Evolutionary conservation across 2,329 filamentous ascomycete species (phyloP).

Genomic region (Pestalotiopsis sp.): DNA sequence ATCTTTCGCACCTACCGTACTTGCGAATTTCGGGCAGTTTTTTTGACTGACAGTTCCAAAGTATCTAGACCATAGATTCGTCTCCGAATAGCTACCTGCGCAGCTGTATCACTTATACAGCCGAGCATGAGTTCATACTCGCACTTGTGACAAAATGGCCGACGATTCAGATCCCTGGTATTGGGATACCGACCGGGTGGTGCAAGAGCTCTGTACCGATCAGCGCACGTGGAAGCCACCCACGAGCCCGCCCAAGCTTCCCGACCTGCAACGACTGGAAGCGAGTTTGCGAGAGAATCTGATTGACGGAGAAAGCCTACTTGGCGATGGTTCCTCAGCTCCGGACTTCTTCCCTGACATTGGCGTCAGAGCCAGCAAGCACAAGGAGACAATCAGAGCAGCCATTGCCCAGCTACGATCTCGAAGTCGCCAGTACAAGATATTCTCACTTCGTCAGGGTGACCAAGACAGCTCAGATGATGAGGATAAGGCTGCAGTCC

Average conservation of each 20-base stretch:
- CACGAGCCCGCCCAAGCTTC: slow-evolving; percentile 40
- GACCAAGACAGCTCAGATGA: slow-evolving; percentile 17
- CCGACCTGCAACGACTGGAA: slow-evolving; percentile 56
- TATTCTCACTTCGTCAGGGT: slow-evolving; percentile 22
- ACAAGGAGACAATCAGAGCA: slow-evolving; percentile 58
- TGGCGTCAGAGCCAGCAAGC: slow-evolving; percentile 58
- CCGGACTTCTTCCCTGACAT: slow-evolving; percentile 56
- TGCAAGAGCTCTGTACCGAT: slow-evolving; percentile 64
- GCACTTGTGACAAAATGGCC: neutral
- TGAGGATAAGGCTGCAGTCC: neutral
- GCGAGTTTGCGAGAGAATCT: slow-evolving; percentile 60
- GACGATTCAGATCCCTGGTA: slow-evolving; percentile 66
- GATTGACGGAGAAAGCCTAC: slow-evolving; percentile 66
- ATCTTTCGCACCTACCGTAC: too few species aligned
- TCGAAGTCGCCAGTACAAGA: slow-evolving; percentile 52
- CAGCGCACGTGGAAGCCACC: slow-evolving; percentile 49
- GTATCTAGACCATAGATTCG: neutral
- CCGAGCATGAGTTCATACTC: neutral
- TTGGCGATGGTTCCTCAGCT: slow-evolving; percentile 57
- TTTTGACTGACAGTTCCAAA: neutral
- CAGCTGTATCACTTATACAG: neutral
- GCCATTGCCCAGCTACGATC: slow-evolving; percentile 60
- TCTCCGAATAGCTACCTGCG: too few species aligned
- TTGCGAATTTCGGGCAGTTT: neutral
- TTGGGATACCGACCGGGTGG: slow-evolving; percentile 72